Base-by-base conservation (phyloP, 2,329 filamentous ascomycete genomes). In the Microcera coccophila region DNA sequence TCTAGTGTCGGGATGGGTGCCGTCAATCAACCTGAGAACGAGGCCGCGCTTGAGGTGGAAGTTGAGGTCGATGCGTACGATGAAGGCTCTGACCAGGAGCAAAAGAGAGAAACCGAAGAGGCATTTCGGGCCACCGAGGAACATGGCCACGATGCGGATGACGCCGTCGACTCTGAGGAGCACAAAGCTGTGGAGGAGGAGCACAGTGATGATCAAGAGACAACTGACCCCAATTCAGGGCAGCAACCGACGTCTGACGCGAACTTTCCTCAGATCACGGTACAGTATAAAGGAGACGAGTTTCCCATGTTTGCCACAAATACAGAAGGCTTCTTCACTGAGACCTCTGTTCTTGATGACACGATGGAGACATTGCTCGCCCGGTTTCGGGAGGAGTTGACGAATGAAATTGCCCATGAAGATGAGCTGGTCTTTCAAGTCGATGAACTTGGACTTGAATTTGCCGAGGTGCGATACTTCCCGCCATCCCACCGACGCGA, bases 341-440 rank as follows among this genome's bases (percentile, higher is more conserved):
- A 71, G 28, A 47, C 57, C 1, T 64, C 64, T 12, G 60, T 70
- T 3, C 52, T 76, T 15, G 66, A 74, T 29, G 62, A 65, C 10
- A 68, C 66, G 2, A 65, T 78, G 38, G 68, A 71, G 15, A 60
- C 64, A 7, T 62, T 78, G 10, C 53, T 78, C 38, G 57, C 62
- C 15, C 66, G 65, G 4, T 62, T 78, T 21, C 71, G 74, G 21
- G 57, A 60, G 5, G 72, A 76, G 48, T 63, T 78, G 12, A 57
- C 62, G 15, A 64, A 68, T 29, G 75, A 77, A 39, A 57, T 78
- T 3, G 58, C 62, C 4, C 44, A 61, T 3, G 64, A 68, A 15
- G 74, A 78, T 39, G 74, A 78, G 42, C 59, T 78, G 32, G 64
- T 71, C n/a, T 66, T 77, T 31, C 71, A 74, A 45, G 61, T 78